Base-by-base conservation (phyloP, 2,329 filamentous ascomycete species). In the Stemphylium vesicarium region DNA sequence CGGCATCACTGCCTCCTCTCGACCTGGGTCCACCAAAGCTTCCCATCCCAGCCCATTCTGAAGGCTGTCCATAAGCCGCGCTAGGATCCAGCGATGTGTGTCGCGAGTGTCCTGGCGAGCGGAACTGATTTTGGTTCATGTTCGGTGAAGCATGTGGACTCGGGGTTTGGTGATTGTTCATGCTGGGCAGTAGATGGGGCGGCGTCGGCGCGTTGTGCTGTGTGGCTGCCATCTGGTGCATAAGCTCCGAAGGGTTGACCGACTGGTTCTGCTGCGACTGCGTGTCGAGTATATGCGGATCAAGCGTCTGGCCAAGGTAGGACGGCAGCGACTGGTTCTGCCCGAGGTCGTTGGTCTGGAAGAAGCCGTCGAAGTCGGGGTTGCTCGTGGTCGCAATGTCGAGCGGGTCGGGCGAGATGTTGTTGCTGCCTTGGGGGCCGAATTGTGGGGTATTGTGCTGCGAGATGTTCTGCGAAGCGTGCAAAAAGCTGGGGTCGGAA, bases 1-100 rank as follows among this genome's bases (percentile, higher is more conserved):
- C 77, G 63, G 79, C 77, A 63, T 97, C 94, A n/a, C 93, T 97
- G 1, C 91, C 90, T 33, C 86, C 88, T 68, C 93, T 86, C 11
- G 48, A 52, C 65, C 92, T 85, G 72, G 97, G 94, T n/a, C 85
- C 82, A 63, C 91, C 88, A 70, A 96, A 97, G 56, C 81, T 78
- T 33, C 79, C 77, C 64, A 83, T 83, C 69, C 79, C 80, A 31
- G 80, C 79, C 86, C 86, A 89, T 58, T 89, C 86, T 40, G 78
- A 77, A 43, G 79, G 77, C 40, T 82, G 80, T 38, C 82, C 78
- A 63, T 83, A 88, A 44, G 84, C 83, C 2, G 85, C 84, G 60
- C 79, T 85, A 5, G 86, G 86, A 59, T 87, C 85, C 29, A 88
- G 75, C 18, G 85, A 88, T 16, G 81, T 78, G 18, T 86, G 81